Evolutionary conservation across 73 alveolate species (phyloP).

Genomic region (Symbiodinium natans): DNA sequence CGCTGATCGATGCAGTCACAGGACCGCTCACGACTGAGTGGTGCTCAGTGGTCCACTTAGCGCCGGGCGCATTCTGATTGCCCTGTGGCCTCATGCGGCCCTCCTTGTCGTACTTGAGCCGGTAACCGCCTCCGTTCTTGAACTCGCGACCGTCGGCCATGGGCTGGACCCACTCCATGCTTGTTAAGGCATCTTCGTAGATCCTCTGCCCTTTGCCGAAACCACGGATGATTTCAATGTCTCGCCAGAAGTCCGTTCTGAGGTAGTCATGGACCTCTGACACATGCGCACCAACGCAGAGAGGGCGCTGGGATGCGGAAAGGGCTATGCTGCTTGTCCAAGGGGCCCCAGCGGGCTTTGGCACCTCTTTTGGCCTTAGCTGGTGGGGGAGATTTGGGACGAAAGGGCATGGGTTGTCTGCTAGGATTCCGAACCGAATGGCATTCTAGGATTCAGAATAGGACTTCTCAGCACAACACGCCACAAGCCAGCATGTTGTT

Average conservation of each 20-base stretch:
- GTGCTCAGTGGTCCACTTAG: no score
- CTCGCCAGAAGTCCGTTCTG: conserved; percentile 45
- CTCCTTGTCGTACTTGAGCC: conserved; percentile 44
- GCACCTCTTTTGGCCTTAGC: conserved; percentile 15
- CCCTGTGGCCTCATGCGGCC: conserved; percentile 69
- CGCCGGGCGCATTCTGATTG: conserved; percentile 21
- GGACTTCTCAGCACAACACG: no score
- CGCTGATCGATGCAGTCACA: no score
- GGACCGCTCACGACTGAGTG: no score
- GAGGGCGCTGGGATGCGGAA: not conserved
- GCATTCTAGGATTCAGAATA: no score
- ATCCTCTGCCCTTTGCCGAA: conserved; percentile 29
- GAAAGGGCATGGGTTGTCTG: no score
- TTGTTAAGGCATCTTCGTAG: conserved; percentile 23
- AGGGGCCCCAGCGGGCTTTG: not conserved
- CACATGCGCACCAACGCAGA: no score
- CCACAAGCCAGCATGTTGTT: no score
- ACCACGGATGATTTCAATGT: conserved; percentile 36
- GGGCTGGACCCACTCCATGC: conserved; percentile 55
- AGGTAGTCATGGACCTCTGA: conserved; percentile 24
- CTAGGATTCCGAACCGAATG: no score
- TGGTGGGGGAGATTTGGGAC: no score
- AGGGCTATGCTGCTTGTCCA: not conserved
- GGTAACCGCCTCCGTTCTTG: conserved; percentile 27
- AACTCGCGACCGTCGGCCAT: conserved; percentile 39